These are phyloP conservation scores for Tieghemiomyces parasiticus DNA, from an alignment of 192 early-diverging fungal genomes.

Conservation along the genomic window DNA sequence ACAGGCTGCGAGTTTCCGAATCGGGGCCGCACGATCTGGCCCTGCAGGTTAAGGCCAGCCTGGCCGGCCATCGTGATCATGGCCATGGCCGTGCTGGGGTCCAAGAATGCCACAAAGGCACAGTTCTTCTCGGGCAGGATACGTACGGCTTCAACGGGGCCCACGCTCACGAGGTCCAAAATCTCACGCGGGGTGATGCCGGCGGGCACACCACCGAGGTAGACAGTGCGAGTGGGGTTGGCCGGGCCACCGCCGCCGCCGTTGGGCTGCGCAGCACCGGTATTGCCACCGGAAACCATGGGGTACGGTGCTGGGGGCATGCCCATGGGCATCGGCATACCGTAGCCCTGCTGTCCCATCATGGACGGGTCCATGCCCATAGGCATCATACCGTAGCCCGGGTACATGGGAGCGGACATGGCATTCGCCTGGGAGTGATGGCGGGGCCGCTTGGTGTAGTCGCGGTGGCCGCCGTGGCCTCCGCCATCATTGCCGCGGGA, in stretches of 20 bases:
- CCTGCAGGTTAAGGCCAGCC: slow-evolving; percentile 33
- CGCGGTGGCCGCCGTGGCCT: background rate
- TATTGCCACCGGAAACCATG: background rate
- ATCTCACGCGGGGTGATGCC: slow-evolving; percentile 42
- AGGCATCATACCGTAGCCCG: background rate
- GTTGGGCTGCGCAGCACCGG: background rate
- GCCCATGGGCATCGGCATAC: slow-evolving; percentile 2
- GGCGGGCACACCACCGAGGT: slow-evolving; percentile 61
- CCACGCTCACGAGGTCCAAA: slow-evolving; percentile 51
- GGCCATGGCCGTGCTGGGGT: slow-evolving; percentile 38
- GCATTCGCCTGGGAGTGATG: background rate
- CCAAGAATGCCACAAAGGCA: slow-evolving; percentile 68
- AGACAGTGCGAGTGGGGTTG: slow-evolving; percentile 44
- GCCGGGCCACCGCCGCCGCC: background rate
- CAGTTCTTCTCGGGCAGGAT: slow-evolving; percentile 64
- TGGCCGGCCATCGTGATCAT: slow-evolving; percentile 40
- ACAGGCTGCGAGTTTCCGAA: slow-evolving; percentile 55
- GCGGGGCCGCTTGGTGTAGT: slow-evolving; percentile 4
- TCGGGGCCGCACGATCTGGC: slow-evolving; percentile 50
- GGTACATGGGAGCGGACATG: background rate
- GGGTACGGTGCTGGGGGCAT: background rate
- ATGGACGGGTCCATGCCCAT: slow-evolving; percentile 2
- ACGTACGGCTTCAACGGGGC: slow-evolving; percentile 51
- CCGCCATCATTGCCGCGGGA: background rate
- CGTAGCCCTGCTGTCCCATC: background rate